Base-by-base conservation (phyloP, 169 alveolate genomes). In the Eimeria praecox region DNA sequence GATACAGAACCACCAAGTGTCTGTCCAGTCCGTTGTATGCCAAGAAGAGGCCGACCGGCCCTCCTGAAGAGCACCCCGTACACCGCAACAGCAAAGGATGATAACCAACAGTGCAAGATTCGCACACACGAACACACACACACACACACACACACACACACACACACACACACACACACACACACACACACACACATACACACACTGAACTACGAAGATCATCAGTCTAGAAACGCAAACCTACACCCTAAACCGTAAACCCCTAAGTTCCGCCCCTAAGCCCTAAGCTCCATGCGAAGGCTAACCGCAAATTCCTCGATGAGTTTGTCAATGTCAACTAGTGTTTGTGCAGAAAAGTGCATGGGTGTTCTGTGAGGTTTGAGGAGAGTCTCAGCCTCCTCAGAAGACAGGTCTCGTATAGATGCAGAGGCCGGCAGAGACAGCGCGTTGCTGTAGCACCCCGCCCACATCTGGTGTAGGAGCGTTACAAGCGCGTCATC, bases 1-100 rank as follows among this genome's bases (percentile, higher is more conserved):
- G 27, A 42, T 38, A 27, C 71, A 54, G 30, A 85, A 85, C 92
- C 92, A 85, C 92, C 92, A 85, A n/a, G 78, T 85, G 59, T 85
- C 77, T 59, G 62, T 52, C 92, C 92, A 85, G 78, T 85, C 78
- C 38, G 92, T 33, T 33, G 38, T 22, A 35, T 35, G 42, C 90
- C 92, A 54, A 52, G 20, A 49, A 20, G 92, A 52, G 24, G 92
- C 49, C 46, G 49, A 30, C 18, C 73, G 64, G 66, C 90, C 90
- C 40, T 82, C 90, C 90, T 82, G 90, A 46, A 82, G 0, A 46
- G 14, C 30, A 49, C 16, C 33, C 64, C 0, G 10, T 46, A 18
- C 78, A 33, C 46, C 42, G 78, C 46, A 69, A 0, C 0, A 6
- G 33, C 5, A 24, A 33, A 69, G 33, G 27, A 69, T 46, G 46